Conservation (phyloP, 1,284 basidiomycete genomes). For the Moesziomyces aphidis region DNA sequence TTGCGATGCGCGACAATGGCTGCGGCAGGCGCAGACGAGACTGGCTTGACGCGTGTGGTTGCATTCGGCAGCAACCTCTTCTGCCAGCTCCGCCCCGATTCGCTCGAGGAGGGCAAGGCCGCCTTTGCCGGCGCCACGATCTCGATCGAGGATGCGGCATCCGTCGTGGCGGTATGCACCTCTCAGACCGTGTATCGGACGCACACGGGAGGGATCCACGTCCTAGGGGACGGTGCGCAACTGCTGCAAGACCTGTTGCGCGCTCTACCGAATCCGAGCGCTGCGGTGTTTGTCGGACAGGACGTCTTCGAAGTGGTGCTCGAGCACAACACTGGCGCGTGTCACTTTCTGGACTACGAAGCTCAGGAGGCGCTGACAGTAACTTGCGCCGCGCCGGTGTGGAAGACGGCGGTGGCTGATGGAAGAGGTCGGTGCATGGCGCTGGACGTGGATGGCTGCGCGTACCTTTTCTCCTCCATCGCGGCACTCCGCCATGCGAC, state of each 20-base stretch:
- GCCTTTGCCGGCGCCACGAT: no score
- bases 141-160: background rate
- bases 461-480: conserved; percentile 16
- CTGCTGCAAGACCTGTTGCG: conserved; percentile 2
- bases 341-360: conserved; percentile 8
- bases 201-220: background rate
- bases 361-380: background rate
- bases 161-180: conserved; percentile 2
- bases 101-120: no score
- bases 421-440: conserved; percentile 23
- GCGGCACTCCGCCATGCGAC: conserved; percentile 6
- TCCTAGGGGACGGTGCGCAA: background rate
- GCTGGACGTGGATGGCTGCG: conserved; percentile 1
- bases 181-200: conserved; percentile 20
- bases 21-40: background rate
- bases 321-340: background rate
- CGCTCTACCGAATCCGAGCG: background rate
- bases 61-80: conserved; percentile 25
- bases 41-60: conserved; percentile 2
- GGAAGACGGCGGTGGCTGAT: conserved; percentile 3
- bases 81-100: conserved; percentile 1
- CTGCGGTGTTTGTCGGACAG: conserved; percentile 8
- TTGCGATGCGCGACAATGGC: background rate
- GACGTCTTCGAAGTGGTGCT: conserved; percentile 18
- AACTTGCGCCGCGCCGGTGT: background rate